Conservation (phyloP, 2,329 filamentous ascomycete species). For the Diaporthe sp. region DNA sequence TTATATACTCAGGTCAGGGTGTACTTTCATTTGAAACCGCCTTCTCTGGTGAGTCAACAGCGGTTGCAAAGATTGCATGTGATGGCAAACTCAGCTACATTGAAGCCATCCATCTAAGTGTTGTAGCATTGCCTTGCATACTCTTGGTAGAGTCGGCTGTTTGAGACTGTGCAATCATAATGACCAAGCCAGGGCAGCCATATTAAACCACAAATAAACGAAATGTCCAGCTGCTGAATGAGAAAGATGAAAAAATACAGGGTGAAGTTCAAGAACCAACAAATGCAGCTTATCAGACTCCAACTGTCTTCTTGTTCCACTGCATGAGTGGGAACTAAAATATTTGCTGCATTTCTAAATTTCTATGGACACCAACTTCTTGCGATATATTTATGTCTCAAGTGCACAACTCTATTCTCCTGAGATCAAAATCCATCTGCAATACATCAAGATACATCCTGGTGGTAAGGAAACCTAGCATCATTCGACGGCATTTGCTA, state of each 20-base stretch:
- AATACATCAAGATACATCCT: not conserved
- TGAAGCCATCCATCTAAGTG: not conserved
- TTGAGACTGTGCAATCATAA: too few relatives aligned
- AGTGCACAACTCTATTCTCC: too few relatives aligned
- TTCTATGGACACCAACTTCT: not conserved
- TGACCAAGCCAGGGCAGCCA: not conserved
- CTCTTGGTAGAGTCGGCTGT: not conserved
- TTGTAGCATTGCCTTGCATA: not conserved
- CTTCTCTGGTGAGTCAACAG: not conserved
- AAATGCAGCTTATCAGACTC: too few relatives aligned
- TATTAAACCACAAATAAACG: too few relatives aligned
- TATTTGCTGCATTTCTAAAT: not conserved
- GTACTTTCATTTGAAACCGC: too few relatives aligned
- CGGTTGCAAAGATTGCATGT: not conserved
- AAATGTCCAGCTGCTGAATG: too few relatives aligned
- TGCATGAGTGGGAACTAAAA: not conserved
- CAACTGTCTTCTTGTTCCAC: not conserved
- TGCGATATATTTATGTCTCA: not conserved
- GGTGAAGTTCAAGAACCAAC: too few relatives aligned
- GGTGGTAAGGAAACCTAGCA: not conserved
- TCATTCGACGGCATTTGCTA: not conserved
- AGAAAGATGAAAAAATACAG: too few relatives aligned
- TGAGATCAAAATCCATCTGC: not conserved
- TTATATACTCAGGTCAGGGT: not conserved
- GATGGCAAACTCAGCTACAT: not conserved